phyloP scores from a whole-genome alignment of 495 filamentous ascomycete genomes.

The Evernia prunastri region DNA sequence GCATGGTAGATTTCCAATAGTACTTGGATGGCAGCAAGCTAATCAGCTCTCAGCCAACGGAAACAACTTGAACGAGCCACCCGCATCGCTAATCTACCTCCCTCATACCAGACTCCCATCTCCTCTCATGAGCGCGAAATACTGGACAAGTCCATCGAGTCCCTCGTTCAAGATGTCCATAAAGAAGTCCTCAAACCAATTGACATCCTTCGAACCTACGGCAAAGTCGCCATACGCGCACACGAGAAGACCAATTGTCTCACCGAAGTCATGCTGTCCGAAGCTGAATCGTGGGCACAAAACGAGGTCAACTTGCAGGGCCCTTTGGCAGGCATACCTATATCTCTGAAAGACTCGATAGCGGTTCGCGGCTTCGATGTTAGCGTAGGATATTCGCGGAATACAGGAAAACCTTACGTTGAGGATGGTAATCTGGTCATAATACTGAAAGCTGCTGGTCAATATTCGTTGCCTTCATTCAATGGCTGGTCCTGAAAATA shows the following conservation, averaged over 20 bases:
- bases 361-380: slow-evolving; percentile 81
- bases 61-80: slow-evolving; percentile 71
- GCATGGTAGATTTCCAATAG: slow-evolving; percentile 40
- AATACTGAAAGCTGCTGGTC: slow-evolving; percentile 80
- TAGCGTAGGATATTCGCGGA: slow-evolving; percentile 72
- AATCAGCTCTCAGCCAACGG: slow-evolving; percentile 48
- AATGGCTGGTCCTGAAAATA: slow-evolving; percentile 33
- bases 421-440: slow-evolving; percentile 69
- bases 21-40: slow-evolving; percentile 6
- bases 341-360: slow-evolving; percentile 84
- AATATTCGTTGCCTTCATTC: slow-evolving; percentile 12
- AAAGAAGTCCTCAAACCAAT: slow-evolving; percentile 54
- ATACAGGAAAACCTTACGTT: slow-evolving; percentile 56
- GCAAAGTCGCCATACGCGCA: slow-evolving; percentile 78
- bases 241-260: slow-evolving; percentile 86
- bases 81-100: slow-evolving; percentile 60
- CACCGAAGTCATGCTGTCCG: slow-evolving; percentile 79
- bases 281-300: slow-evolving; percentile 72
- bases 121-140: slow-evolving; percentile 54
- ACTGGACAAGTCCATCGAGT: slow-evolving; percentile 66
- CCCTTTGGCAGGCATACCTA: slow-evolving; percentile 81
- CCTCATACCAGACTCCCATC: slow-evolving; percentile 58
- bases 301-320: slow-evolving; percentile 68
- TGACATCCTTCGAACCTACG: slow-evolving; percentile 80
- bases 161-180: slow-evolving; percentile 74